These are phyloP conservation scores for Plasmodium chabaudi DNA, from an alignment of 169 alveolate species.

Conservation along the genomic window DNA sequence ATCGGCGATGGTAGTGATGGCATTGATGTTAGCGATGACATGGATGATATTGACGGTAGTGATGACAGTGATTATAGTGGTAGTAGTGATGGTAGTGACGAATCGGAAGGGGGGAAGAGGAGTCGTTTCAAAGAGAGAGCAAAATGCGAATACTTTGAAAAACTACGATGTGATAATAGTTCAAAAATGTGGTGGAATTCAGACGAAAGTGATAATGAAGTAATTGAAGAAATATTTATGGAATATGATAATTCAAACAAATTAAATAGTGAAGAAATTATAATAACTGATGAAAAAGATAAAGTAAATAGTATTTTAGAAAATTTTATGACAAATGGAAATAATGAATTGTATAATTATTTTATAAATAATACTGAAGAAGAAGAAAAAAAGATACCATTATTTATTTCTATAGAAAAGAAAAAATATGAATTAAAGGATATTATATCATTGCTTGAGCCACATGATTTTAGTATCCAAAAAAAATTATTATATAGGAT, in stretches of 20 bases:
- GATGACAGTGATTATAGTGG: not conserved
- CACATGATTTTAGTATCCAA: constrained; percentile 30
- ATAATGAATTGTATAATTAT: constrained; percentile 39
- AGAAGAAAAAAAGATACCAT: constrained; percentile 47
- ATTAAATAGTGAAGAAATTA: not conserved
- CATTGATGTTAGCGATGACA: not conserved
- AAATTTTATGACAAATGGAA: constrained; percentile 22
- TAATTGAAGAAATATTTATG: constrained; percentile 25
- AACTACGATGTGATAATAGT: not conserved
- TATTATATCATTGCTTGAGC: constrained; percentile 26
- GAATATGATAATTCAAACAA: not conserved
- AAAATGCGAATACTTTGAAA: not conserved
- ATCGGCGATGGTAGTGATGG: not conserved
- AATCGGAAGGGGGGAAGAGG: not conserved
- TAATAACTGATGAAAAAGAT: constrained; percentile 11
- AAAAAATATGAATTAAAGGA: constrained; percentile 57
- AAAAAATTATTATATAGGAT: constrained; percentile 70
- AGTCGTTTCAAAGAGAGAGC: not conserved
- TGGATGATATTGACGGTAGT: not conserved
- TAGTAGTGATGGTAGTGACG: not conserved
- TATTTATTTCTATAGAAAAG: constrained; percentile 47
- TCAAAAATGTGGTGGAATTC: constrained; percentile 7
- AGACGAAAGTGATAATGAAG: constrained; percentile 71
- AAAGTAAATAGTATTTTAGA: constrained; percentile 15
- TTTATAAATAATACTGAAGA: constrained; percentile 51